Base-by-base conservation (phyloP, 1,284 basidiomycete species). In the Cryptococcus sp. region DNA sequence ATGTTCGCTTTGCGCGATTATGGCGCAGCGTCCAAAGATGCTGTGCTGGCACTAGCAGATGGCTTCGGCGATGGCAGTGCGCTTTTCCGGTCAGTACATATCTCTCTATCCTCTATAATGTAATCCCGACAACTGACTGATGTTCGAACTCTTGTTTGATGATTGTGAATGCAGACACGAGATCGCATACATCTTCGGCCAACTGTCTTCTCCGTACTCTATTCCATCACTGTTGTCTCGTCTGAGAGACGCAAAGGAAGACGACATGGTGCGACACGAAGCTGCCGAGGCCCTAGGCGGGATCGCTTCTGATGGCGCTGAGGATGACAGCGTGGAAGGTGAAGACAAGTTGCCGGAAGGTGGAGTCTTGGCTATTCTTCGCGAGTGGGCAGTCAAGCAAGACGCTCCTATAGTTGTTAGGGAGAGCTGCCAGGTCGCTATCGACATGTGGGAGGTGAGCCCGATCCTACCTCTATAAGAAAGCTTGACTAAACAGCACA, bases 201-300 rank as follows among this genome's bases (percentile, higher is more conserved):
- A 99, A 79, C 84, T 99, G 37, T 86, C 91, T 53, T 93, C 92
- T 5, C 84, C 89, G 1, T 87, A 93, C 72, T 91, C 92, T 0
- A 89, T 98, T 22, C 92, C 94, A 1, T 83, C 89, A 1, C 84
- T 99, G 25, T 75, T 98, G 43, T 78, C 83, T 40, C 91, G 96
- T 17, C 83, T 99, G 10, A 81, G 86, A 62, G 82, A 95, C 65
- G 60, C 74, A 0, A 74, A 79, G 1, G 96, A 99, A 78, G 89
- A 89, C 48, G 93, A 96, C 58, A 99, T 99, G 96, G 96, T 99
- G 5, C 86, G 96, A 23, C 96, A 99, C 72, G 96, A 99, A 79
- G 96, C 95, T 20, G 96, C 96, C 6, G 96, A 99, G 78, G 96
- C 96, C 3, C 84, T 99, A 0, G 96, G 96, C 20, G 93, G 94